A percentile compares a stretch with the other conserved stretches of the same genome.
Evolutionary conservation across 2,329 filamentous ascomycete genomes (phyloP).

Genomic region (Neodidymelliopsis sp.): DNA sequence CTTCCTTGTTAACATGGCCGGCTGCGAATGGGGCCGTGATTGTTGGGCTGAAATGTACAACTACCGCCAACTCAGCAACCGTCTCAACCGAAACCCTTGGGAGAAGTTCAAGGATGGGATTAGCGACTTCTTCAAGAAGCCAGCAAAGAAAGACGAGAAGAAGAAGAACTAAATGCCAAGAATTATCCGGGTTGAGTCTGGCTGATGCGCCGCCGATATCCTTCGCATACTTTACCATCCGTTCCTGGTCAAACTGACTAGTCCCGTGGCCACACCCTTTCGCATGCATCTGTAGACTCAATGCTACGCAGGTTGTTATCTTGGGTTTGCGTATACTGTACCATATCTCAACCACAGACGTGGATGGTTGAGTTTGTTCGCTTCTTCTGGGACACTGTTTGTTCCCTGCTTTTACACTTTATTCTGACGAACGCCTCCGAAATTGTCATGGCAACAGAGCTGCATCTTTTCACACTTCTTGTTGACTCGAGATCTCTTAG

Average conservation of each 20-base stretch:
- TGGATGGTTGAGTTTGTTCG: not conserved
- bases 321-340: constrained; percentile 4
- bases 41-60: constrained; percentile 99
- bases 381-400: not conserved
- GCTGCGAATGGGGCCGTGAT: constrained; percentile 94
- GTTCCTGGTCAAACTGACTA: not conserved
- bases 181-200: too few relatives aligned
- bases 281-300: not conserved
- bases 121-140: constrained; percentile 47
- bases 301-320: not conserved
- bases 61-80: constrained; percentile 90
- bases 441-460: constrained; percentile 19
- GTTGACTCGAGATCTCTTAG: not conserved
- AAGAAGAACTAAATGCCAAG: constrained; percentile 18
- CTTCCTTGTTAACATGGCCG: constrained; percentile 98
- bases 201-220: not conserved
- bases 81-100: constrained; percentile 84
- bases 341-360: constrained; percentile 1
- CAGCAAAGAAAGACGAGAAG: constrained; percentile 38
- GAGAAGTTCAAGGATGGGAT: constrained; percentile 66
- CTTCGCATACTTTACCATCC: not conserved
- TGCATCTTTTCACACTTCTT: constrained; percentile 1
- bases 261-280: not conserved
- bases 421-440: constrained; percentile 20
- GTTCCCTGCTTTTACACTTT: constrained; percentile 3